Conservation (phyloP, 352 stramenopile genomes). For the Phytophthora pistaciae region DNA sequence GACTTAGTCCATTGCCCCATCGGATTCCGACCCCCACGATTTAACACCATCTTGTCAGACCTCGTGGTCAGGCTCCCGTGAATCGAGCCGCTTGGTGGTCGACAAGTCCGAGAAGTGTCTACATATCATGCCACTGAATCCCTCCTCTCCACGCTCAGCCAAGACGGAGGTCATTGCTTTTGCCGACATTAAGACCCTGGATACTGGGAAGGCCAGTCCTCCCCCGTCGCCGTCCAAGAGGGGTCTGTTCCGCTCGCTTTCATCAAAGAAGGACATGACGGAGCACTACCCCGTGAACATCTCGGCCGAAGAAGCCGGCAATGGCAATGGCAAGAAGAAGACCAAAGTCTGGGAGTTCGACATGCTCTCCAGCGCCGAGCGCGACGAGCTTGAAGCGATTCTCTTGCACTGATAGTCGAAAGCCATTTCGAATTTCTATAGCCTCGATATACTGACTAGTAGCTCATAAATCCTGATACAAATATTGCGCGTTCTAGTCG, state of each 20-base stretch:
- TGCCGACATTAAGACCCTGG: slow-evolving; percentile 49
- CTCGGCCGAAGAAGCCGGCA: not conserved
- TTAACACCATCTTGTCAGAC: slow-evolving; percentile 19
- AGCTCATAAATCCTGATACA: not conserved
- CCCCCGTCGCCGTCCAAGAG: slow-evolving; percentile 11
- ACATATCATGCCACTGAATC: not conserved
- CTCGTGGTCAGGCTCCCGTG: slow-evolving; percentile 46
- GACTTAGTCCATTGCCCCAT: not conserved
- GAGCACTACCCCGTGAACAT: not conserved
- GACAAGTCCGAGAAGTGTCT: slow-evolving; percentile 33
- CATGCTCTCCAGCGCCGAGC: not conserved
- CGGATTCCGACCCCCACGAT: not conserved
- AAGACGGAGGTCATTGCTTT: slow-evolving; percentile 40
- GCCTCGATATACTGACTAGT: not conserved
- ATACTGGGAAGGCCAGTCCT: slow-evolving; percentile 17
- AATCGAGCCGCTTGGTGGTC: slow-evolving; percentile 44
- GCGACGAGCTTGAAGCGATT: not conserved
- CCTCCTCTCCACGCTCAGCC: slow-evolving; percentile 4
- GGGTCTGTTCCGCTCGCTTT: slow-evolving; percentile 43
- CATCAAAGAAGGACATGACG: slow-evolving; percentile 27
- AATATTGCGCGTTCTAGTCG: no score
- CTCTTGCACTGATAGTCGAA: not conserved
- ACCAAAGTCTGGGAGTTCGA: slow-evolving; percentile 2
- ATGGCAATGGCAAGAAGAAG: not conserved
- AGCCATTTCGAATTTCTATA: not conserved